Evolutionary conservation across 768 basidiomycete species (phyloP).

Genomic region (Amyloporia xantha): DNA sequence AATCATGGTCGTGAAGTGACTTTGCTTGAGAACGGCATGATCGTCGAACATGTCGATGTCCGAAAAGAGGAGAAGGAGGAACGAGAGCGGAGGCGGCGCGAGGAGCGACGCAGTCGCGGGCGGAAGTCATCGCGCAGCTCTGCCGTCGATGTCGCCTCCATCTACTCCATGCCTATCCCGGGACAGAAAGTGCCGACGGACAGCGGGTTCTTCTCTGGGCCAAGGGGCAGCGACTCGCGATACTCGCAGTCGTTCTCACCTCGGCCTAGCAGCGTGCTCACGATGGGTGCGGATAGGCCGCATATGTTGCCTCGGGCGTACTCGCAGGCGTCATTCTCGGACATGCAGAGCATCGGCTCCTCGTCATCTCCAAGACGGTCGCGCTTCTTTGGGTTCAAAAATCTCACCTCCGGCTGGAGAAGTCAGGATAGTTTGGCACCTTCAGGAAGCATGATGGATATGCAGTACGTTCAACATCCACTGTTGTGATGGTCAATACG

Average conservation of each 20-base stretch:
- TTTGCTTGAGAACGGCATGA: conserved; percentile 81
- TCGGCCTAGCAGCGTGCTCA: conserved; percentile 35
- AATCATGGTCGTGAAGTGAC: conserved; percentile 68
- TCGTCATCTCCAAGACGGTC: conserved; percentile 56
- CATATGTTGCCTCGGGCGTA: conserved; percentile 56
- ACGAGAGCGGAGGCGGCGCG: conserved; percentile 59
- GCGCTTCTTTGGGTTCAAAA: conserved; percentile 74
- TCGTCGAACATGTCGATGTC: conserved; percentile 83
- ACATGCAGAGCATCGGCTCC: conserved; percentile 68
- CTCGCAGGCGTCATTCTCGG: conserved; percentile 77
- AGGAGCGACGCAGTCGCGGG: conserved; percentile 55
- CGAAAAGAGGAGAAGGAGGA: conserved; percentile 74
- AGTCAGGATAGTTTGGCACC: conserved; percentile 78
- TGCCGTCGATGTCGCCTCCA: conserved; percentile 62
- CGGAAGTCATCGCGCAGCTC: conserved; percentile 68
- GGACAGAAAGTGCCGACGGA: conserved; percentile 38
- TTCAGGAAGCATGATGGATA: conserved; percentile 89
- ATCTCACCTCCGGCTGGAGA: conserved; percentile 63
- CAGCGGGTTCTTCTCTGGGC: conserved; percentile 42
- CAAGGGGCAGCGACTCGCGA: conserved; percentile 47
- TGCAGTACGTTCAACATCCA: conserved; percentile 61
- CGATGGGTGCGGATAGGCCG: conserved; percentile 38
- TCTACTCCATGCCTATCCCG: conserved; percentile 61
- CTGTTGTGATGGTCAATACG: no score
- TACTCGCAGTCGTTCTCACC: conserved; percentile 41